Evolutionary conservation across 371 early-diverging fungal genomes (phyloP).

Genomic region (Circinella umbellata): DNA sequence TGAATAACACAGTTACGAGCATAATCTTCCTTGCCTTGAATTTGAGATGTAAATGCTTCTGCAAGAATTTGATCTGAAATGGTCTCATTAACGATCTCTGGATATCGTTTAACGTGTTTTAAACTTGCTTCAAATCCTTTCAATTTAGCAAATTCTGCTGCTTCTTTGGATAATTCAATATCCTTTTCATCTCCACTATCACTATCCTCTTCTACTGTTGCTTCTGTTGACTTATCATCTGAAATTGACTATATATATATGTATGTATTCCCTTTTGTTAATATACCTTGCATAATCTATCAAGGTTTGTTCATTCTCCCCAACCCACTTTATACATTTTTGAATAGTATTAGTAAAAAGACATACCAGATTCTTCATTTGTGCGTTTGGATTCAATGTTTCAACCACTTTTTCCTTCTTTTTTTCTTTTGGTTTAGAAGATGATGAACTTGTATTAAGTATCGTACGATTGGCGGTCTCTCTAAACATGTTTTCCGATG

Average conservation of each 20-base stretch:
- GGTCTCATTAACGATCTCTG: slow-evolving; percentile 69
- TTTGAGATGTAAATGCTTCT: slow-evolving; percentile 82
- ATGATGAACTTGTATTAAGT: slow-evolving; percentile 47
- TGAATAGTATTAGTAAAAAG: too few species aligned
- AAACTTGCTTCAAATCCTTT: slow-evolving; percentile 71
- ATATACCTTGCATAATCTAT: too few species aligned
- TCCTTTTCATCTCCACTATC: slow-evolving; percentile 61
- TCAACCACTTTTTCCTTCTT: slow-evolving; percentile 65
- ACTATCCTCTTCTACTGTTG: slow-evolving; percentile 18
- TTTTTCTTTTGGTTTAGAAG: slow-evolving; percentile 20
- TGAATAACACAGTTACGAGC: slow-evolving; percentile 85
- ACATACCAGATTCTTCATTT: slow-evolving; percentile 54
- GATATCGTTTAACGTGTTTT: slow-evolving; percentile 70
- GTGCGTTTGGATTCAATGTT: slow-evolving; percentile 71
- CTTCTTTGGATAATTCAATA: slow-evolving; percentile 65
- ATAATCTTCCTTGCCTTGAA: slow-evolving; percentile 68
- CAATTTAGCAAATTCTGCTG: slow-evolving; percentile 65
- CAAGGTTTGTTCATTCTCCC: too few species aligned
- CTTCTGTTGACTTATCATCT: slow-evolving; percentile 11
- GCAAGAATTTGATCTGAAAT: slow-evolving; percentile 87
- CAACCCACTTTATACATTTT: not conserved
- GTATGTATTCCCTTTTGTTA: not conserved
- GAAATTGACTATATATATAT: slow-evolving; percentile 4
- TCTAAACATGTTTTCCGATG: slow-evolving; percentile 78
- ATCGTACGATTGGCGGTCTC: slow-evolving; percentile 78